Evolutionary conservation across 352 stramenopile genomes (phyloP), one percentile per base, ranked within the genome.

Genomic region (Pythium plurisporium): DNA sequence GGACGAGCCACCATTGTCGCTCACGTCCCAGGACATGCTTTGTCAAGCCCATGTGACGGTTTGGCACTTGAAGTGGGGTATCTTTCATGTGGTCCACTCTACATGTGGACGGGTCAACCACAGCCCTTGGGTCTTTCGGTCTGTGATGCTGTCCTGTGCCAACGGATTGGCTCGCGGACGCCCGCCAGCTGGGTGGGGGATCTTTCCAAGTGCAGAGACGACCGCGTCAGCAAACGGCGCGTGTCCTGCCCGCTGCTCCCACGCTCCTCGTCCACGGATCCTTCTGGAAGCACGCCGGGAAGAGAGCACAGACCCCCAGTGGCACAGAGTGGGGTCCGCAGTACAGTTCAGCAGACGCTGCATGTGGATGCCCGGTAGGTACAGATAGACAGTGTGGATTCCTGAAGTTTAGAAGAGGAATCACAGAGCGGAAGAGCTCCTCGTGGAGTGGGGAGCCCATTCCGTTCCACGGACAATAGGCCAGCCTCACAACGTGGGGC

Each of bases 161-260:
- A 64, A 48, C 40, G 30, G 38, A 64, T 64, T 64, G 56, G 56
- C 46, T 56, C 48, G 26, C 6, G 14, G 40, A 20, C 12, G 17
- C 20, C 1, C 30, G 15, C 33, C 33, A 43, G 17, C 31, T 45
- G 48, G 23, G 17, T 12, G 22, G n/a, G n/a, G 36, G 46, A 43
- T 43, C 44, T 12, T 44, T 7, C 37, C 9, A 9, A 9, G 19
- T n/a, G 37, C 44, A 31, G 4, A 33, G 10, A 55, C n/a, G 10
- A n/a, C n/a, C n/a, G n/a, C 40, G 47, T 40, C 33, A 36, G n/a
- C 49, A 54, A 48, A 31, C 34, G 22, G 46, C 25, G 38, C 29
- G 37, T 50, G 56, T 57, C 56, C 36, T 46, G 27, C 17, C 55
- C 19, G 36, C 27, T 31, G 25, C 33, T 42, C 41, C 43, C 33